These are phyloP conservation scores for Trichosanthes cucumerina DNA, from an alignment of 306 rosid genomes.

Conservation along the genomic window DNA sequence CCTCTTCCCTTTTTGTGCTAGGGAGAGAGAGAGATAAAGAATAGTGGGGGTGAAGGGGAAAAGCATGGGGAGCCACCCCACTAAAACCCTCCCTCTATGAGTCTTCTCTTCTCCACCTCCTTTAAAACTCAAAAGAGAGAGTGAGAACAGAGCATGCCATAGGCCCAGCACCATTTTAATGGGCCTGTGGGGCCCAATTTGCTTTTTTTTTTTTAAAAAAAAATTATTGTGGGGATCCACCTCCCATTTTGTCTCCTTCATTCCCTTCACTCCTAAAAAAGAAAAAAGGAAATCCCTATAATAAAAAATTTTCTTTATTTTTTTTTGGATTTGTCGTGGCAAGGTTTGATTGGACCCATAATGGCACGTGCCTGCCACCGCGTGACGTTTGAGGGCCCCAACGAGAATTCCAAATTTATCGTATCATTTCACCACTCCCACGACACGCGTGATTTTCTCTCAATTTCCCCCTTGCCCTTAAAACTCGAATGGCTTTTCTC, in stretches of 20 bases:
- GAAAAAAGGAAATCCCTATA: background rate
- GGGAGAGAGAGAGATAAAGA: background rate
- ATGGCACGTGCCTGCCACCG: constrained; percentile 9
- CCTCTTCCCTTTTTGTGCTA: background rate
- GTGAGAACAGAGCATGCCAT: background rate
- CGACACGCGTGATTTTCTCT: constrained; percentile 32
- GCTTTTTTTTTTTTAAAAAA: background rate
- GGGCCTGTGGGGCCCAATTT: constrained; percentile 10
- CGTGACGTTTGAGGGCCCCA: constrained; percentile 8
- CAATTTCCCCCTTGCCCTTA: constrained; percentile 15
- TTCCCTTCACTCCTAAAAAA: constrained; percentile 1
- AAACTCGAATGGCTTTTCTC: background rate
- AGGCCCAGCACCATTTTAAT: constrained; percentile 1
- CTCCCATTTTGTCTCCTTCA: constrained; percentile 4
- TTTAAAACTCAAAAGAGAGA: background rate
- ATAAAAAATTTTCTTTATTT: background rate
- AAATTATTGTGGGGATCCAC: background rate
- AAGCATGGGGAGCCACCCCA: background rate
- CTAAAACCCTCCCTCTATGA: background rate
- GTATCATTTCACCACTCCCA: constrained; percentile 11
- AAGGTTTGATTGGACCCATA: background rate
- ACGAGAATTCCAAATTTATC: background rate
- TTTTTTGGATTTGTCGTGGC: background rate
- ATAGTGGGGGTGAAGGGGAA: background rate
- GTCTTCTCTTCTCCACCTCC: background rate